Evolutionary conservation across 345 rosid genomes (phyloP).

Genomic region (Heritiera littoralis): DNA sequence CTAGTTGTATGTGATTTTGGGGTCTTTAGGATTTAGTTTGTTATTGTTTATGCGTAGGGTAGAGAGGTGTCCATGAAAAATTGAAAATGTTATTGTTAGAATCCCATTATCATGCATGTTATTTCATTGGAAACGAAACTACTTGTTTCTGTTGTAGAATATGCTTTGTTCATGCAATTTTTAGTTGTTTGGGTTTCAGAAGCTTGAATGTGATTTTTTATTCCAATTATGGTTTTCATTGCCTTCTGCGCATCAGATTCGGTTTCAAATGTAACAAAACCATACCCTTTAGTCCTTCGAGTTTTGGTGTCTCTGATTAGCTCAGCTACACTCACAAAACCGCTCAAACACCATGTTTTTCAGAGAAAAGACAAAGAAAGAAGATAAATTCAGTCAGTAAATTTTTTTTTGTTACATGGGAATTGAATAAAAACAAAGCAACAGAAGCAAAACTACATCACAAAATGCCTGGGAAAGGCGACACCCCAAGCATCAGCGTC

Average conservation of each 20-base stretch:
- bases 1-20: slow-evolving; percentile 13
- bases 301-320: slow-evolving; percentile 46
- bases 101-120: not conserved
- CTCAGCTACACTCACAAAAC: slow-evolving; percentile 38
- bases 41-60: not conserved
- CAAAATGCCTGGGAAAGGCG: no score
- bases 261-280: slow-evolving; percentile 56
- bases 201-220: no score
- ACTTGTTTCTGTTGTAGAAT: slow-evolving; percentile 1
- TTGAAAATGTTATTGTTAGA: not conserved
- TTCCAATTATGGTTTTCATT: slow-evolving; percentile 52
- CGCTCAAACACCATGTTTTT: not conserved
- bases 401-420: no score
- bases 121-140: not conserved
- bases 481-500: no score
- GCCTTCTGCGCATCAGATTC: slow-evolving; percentile 58
- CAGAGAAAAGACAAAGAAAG: not conserved
- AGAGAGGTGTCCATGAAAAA: not conserved
- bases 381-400: not conserved
- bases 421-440: no score
- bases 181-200: no score
- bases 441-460: no score
- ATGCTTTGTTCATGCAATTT: no score
- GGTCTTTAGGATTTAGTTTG: not conserved
- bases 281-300: slow-evolving; percentile 68